A percentile compares a stretch with the other conserved stretches of the same genome.
phyloP scores from a whole-genome alignment of 345 rosid genomes.

The Hirschfeldia incana region DNA sequence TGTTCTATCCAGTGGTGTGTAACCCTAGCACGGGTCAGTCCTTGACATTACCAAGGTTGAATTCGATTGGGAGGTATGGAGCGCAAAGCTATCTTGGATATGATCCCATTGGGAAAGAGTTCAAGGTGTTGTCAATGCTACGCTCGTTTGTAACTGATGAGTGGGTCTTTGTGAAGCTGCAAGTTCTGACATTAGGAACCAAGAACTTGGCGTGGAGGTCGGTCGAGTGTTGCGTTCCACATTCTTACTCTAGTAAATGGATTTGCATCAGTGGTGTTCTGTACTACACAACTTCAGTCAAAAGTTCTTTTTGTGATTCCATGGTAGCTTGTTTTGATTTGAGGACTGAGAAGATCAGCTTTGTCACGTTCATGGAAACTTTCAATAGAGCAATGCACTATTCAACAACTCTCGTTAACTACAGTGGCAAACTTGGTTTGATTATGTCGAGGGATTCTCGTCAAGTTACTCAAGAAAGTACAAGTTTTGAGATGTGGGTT shows the following conservation, averaged over 20 bases:
- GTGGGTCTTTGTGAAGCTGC: neutral
- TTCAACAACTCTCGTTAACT: neutral
- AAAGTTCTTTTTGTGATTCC: neutral
- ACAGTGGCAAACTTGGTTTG: neutral
- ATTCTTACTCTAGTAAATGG: neutral
- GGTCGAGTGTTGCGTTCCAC: neutral
- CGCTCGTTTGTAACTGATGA: neutral
- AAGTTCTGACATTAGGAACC: neutral
- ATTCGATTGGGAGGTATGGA: neutral
- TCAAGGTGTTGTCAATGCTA: neutral
- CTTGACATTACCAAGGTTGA: neutral
- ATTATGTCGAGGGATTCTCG: too few species aligned
- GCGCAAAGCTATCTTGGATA: neutral
- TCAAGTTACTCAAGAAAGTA: neutral
- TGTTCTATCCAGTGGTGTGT: neutral
- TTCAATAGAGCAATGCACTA: neutral
- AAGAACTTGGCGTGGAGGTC: neutral
- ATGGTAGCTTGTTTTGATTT: neutral
- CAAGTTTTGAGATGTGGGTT: neutral
- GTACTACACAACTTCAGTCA: neutral
- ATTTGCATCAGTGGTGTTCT: neutral
- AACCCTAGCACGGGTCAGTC: neutral
- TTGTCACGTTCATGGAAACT: neutral
- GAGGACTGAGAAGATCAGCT: neutral
- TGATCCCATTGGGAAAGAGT: neutral